Conservation (phyloP, 805 yeast species). For the Wickerhamomyces kurtzmanii region DNA sequence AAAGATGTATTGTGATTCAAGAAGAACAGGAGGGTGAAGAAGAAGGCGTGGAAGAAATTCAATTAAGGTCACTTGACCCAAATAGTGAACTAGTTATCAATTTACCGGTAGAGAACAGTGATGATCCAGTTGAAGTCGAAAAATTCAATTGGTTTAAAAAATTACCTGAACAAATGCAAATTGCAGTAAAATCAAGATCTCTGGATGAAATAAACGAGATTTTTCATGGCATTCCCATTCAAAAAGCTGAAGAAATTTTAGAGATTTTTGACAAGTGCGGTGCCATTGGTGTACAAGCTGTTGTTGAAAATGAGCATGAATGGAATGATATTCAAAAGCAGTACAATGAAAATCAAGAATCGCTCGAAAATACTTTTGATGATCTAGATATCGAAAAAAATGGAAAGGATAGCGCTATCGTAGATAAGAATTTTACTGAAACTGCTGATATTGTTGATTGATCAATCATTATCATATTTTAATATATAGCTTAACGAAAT, state of each 20-base stretch:
- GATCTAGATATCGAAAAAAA: too few relatives aligned
- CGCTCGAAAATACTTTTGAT: constrained; percentile 3
- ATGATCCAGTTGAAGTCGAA: constrained; percentile 28
- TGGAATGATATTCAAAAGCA: constrained; percentile 45
- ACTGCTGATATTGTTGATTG: constrained; percentile 33
- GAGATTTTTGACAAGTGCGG: constrained; percentile 72
- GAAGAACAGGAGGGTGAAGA: constrained; percentile 34
- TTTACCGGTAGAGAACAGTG: constrained; percentile 48
- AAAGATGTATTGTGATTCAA: constrained; percentile 61
- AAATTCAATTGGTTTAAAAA: constrained; percentile 46
- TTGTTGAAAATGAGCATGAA: constrained; percentile 64
- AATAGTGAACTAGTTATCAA: constrained; percentile 62
- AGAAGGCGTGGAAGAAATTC: constrained; percentile 71
- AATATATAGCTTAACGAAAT: too few relatives aligned
- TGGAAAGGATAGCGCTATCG: constrained; percentile 10
- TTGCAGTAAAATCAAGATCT: constrained; percentile 61
- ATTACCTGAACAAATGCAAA: constrained; percentile 54
- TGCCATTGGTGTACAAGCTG: constrained; percentile 73
- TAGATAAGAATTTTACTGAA: constrained; percentile 5
- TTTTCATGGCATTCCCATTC: constrained; percentile 61
- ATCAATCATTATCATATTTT: too few relatives aligned
- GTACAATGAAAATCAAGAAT: constrained; percentile 18
- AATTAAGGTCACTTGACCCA: constrained; percentile 82
- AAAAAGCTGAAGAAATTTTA: constrained; percentile 71
- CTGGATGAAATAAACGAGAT: constrained; percentile 78